Base-by-base conservation (phyloP, 1,284 basidiomycete species). In the Singerocomus rubriflavus region DNA sequence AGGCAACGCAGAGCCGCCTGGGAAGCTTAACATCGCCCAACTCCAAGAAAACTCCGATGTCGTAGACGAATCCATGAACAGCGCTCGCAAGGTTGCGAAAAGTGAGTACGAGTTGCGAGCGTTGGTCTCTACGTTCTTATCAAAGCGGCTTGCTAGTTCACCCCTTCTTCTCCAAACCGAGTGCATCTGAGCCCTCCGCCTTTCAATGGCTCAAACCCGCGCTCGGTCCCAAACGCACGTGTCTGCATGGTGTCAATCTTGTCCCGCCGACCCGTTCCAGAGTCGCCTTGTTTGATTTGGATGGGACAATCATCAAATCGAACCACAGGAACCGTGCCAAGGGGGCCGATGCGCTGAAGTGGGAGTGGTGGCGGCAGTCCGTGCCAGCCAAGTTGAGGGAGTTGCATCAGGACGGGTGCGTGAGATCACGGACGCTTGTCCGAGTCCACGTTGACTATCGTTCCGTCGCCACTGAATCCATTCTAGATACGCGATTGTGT, bases 261-360 rank as follows among this genome's bases (percentile, higher is more conserved):
- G 59, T 65, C 5, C 84, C 88, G 0, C 63, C 67, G 13, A 66
- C 71, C 10, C 71, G 68, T 2, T 27, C 71, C 8, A 85, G 84
- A 55, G 78, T 94, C 16, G 89, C 92, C 5, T 79, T 86, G 6
- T 92, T 93, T 59, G 93, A 96, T 63, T 72, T 97, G 6, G 93
- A 97, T 63, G 93, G 91, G 0, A 95, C 92, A 0, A 61, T 96
- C 48, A 93, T 97, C 64, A 80, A 82, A 58, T 79, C 80, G 4
- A 72, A 71, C 35, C 74, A 75, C 39, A 76, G 73, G n/a, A 70
- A 64, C 38, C 72, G 70, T 57, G 80, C 77, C 52, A 74, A 65
- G 38, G 52, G 52, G 31, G 36, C 62, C 21, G 39, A 61, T 25
- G 64, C 75, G 40, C 64, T 71, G 1, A 76, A 79, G 56, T 95